phyloP scores from a whole-genome alignment of 208 protist species.

The Acanthamoeba healyi region DNA sequence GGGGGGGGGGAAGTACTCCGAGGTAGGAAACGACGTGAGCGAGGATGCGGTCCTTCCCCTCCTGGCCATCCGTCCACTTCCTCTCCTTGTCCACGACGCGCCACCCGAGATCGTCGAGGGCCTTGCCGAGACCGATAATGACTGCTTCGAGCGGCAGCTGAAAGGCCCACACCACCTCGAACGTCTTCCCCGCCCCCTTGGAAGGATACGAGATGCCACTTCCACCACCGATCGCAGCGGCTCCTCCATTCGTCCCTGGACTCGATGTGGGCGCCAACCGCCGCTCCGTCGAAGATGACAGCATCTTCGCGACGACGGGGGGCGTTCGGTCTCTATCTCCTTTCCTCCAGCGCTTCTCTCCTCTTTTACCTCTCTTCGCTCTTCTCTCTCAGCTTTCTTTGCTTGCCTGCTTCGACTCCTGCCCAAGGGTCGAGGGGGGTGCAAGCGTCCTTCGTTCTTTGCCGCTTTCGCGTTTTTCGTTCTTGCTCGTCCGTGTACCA shows the following conservation, averaged over 20 bases:
- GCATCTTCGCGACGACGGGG: not conserved
- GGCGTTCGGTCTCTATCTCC: not conserved
- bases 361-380: not conserved
- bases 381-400: not conserved
- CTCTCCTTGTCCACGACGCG: conserved; percentile 6
- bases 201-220: conserved; percentile 8
- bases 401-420: not conserved
- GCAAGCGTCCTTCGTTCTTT: too few relatives aligned
- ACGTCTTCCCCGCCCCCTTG: conserved; percentile 25
- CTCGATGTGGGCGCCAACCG: not conserved
- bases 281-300: conserved; percentile 12
- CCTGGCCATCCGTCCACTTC: conserved; percentile 36
- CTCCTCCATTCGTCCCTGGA: not conserved
- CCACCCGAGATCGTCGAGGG: not conserved
- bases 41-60: conserved; percentile 37
- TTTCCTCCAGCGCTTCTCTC: not conserved
- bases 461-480: not conserved
- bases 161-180: conserved; percentile 30
- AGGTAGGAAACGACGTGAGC: conserved; percentile 15
- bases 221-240: not conserved
- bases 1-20: not conserved
- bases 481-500: not conserved
- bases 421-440: too few relatives aligned
- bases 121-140: not conserved
- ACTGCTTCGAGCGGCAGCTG: conserved; percentile 33